These are phyloP conservation scores for Polygonum maritimum DNA, from an alignment of 148 eudicot species.

Conservation along the genomic window DNA sequence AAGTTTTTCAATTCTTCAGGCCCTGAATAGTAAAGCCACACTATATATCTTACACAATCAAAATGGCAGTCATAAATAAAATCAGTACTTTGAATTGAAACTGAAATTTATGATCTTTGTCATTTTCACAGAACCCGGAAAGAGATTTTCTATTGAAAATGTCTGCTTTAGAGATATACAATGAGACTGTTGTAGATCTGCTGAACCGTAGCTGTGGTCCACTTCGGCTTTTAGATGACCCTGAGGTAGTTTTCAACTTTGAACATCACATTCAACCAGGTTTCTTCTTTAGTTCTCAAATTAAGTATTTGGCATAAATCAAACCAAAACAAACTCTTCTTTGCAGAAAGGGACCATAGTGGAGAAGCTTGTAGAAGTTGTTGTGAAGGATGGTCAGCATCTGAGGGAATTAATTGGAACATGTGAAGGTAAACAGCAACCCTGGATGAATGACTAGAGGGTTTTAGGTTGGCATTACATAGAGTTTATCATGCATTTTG, in stretches of 20 bases:
- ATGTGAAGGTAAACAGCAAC: conserved; percentile 67
- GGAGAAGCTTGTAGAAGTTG: conserved; percentile 77
- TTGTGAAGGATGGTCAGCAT: conserved; percentile 63
- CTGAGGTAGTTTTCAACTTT: conserved; percentile 49
- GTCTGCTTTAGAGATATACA: conserved; percentile 90
- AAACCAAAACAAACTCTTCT: conserved; percentile 11
- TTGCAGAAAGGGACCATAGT: conserved; percentile 87
- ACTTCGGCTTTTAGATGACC: conserved; percentile 96
- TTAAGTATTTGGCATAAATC: neutral
- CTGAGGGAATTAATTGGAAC: conserved; percentile 55
- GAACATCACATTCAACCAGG: conserved; percentile 2
- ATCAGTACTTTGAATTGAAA: too few relatives aligned
- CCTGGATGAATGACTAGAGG: neutral
- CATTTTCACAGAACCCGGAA: conserved; percentile 44
- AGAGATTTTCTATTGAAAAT: conserved; percentile 57
- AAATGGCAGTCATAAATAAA: neutral
- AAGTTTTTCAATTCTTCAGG: neutral
- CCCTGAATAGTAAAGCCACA: neutral
- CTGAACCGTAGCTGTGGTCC: conserved; percentile 69
- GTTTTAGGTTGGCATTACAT: neutral
- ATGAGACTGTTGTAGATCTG: conserved; percentile 87
- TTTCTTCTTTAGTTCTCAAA: conserved; percentile 5
- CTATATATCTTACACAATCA: neutral
- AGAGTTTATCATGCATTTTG: neutral
- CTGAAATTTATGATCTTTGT: neutral